Evolutionary conservation across 192 early-diverging fungal genomes (phyloP).

Genomic region (Umbelopsis vinacea): DNA sequence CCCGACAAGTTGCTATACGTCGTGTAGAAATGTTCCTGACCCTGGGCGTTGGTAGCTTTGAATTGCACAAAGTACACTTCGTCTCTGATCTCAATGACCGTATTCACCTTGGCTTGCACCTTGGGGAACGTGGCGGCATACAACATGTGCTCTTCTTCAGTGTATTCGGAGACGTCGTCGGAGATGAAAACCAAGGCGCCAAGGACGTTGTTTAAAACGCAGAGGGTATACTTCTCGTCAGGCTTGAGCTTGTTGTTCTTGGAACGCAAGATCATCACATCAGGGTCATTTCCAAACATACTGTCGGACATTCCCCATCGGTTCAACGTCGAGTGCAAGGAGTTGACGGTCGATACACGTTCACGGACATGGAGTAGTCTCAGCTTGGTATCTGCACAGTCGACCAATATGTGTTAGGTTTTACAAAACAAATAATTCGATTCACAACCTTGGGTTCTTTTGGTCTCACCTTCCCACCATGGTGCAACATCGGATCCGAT

Average conservation of each 20-base stretch:
- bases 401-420: neutral
- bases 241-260: constrained; percentile 46
- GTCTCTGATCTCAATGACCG: constrained; percentile 30
- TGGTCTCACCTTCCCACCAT: constrained; percentile 43
- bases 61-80: constrained; percentile 47
- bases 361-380: constrained; percentile 52
- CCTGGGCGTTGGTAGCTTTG: constrained; percentile 2
- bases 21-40: constrained; percentile 26
- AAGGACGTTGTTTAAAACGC: constrained; percentile 51
- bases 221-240: constrained; percentile 46
- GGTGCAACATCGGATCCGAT: constrained; percentile 55
- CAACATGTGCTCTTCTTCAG: constrained; percentile 38
- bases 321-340: constrained; percentile 47
- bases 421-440: too few species aligned
- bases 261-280: constrained; percentile 53
- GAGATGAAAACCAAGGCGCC: constrained; percentile 55
- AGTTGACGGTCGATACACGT: constrained; percentile 54
- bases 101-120: constrained; percentile 21
- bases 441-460: neutral
- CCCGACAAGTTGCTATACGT: constrained; percentile 45
- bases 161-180: constrained; percentile 44
- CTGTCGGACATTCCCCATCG: constrained; percentile 51
- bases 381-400: constrained; percentile 40
- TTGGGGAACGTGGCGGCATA: constrained; percentile 46
- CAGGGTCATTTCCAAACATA: constrained; percentile 60